phyloP scores from a whole-genome alignment of 768 basidiomycete genomes.

The Mycena haematopus region DNA sequence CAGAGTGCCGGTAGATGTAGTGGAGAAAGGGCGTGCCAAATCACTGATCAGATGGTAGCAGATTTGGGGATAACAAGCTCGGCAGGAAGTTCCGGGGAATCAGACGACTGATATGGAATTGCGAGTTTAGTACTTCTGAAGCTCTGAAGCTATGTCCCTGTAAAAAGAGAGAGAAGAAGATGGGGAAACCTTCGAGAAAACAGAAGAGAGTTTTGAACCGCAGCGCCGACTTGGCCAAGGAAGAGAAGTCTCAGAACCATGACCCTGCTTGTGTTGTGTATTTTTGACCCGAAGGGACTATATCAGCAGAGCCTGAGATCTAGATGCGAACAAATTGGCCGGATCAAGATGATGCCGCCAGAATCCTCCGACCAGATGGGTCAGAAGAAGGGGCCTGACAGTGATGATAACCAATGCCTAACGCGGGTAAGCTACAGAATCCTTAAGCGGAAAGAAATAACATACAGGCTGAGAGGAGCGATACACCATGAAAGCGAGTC shows the following conservation, averaged over 20 bases:
- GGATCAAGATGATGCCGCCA: conserved; percentile 5
- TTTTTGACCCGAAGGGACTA: neutral
- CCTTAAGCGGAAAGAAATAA: conserved; percentile 12
- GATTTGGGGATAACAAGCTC: conserved; percentile 1
- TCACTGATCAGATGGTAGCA: conserved; percentile 17
- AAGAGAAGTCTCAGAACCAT: neutral
- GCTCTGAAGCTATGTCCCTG: neutral
- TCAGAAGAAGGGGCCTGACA: neutral
- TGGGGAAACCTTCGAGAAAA: neutral
- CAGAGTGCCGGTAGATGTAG: neutral
- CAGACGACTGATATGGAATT: conserved; percentile 8
- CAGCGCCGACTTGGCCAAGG: neutral
- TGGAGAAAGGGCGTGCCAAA: conserved; percentile 10
- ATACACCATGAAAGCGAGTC: neutral
- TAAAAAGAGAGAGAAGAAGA: neutral
- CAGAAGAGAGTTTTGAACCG: neutral
- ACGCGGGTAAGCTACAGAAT: conserved; percentile 2
- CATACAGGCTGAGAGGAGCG: neutral
- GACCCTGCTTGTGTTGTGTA: no score
- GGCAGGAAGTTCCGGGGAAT: conserved; percentile 8
- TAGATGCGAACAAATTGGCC: conserved; percentile 13
- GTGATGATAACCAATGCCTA: neutral
- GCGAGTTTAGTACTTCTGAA: neutral
- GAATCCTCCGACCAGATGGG: conserved; percentile 13
- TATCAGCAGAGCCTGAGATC: conserved; percentile 3